Base-by-base conservation (phyloP, 2,329 filamentous ascomycete genomes). In the Epichloe gansuensis region DNA sequence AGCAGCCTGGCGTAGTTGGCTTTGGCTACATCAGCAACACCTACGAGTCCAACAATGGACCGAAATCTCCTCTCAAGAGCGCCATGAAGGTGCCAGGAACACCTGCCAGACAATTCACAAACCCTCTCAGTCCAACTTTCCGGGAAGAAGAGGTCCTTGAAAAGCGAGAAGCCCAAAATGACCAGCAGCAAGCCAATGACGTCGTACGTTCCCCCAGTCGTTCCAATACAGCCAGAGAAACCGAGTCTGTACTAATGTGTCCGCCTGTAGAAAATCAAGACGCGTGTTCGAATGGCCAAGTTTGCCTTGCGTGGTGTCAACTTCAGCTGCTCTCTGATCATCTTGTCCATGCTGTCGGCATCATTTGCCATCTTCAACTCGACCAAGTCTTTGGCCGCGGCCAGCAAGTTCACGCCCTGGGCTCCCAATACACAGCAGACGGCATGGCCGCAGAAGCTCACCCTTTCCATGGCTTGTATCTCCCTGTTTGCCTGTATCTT, bases 301-400 rank as follows among this genome's bases (percentile, higher is more conserved):
- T 84, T 97, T 61, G 81, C 95, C 56, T 82, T 98, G n/a, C 85
- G 93, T 58, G 85, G 89, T 52, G 87, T 97, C 71, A 96, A 91
- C 76, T 97, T 98, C 69, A 89, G 88, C 68, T 98, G 93, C 75
- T 91, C 87, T 67, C 77, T 97, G 55, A 96, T 98, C 65, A 88
- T 98, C 58, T 78, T 98, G 53, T 77, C 89, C 56, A 91, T 98
- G 80, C 74, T 98, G 51, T 83, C 86, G 13, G 80, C 88, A n/a
- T 89, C 88, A 3, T 87, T 98, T 63, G 74, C 82, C 59, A 90
- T 98, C 68, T 98, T 98, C 80, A 89, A 93, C 67, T 80, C 89
- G 48, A 96, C 93, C 54, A 87, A 80, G 64, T 51, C 71, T 15
- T 74, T 98, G 2, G 81, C 89, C 36, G 63, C 80, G 13, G 81